Base-by-base conservation (phyloP, 768 basidiomycete genomes). In the Crepidotus variabilis region DNA sequence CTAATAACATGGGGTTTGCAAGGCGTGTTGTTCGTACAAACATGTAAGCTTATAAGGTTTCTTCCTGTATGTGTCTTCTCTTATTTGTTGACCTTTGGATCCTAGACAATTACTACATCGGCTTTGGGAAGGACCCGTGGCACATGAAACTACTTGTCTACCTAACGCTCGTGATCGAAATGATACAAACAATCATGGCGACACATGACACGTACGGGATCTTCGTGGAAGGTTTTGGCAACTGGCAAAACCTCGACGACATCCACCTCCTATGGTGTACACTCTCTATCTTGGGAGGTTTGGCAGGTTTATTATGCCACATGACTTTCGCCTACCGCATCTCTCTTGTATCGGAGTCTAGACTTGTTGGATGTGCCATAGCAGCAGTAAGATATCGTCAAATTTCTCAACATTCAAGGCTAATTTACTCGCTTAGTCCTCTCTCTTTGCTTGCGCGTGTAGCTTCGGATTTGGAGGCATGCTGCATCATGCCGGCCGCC, bases 51-150 rank as follows among this genome's bases (percentile, higher is more conserved):
- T 51, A 36, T 5, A 18, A 13, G n/a, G 35, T 22, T 46, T 24
- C 16, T 39, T 22, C 20, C 9, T 24, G 13, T 28, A 16, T 18
- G 16, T 22, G 2, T n/a, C 28, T 23, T 6, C 20, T 8, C 47
- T 52, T 28, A 47, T 22, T n/a, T 11, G 36, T 33, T 50, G 13
- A 43, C 28, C 36, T n/a, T 20, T 36, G 20, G 9, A 21, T 39
- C 23, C 6, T 21, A 73, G 72, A 72, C 39, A 66, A 66, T 35
- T 73, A 73, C 47, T 69, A 69, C 48, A 43, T 65, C 3, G 67
- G 65, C 9, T 71, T 72, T 55, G 67, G 67, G 5, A 69, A 66
- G 34, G 72, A 73, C 47, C 60, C 60, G 2, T 32, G 58, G 9
- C 54, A 64, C 39, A 62, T 66, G 62, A 71, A 71, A 50, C 10